Evolutionary conservation across 148 eudicot genomes (phyloP).

Genomic region (Limonium bicolor): DNA sequence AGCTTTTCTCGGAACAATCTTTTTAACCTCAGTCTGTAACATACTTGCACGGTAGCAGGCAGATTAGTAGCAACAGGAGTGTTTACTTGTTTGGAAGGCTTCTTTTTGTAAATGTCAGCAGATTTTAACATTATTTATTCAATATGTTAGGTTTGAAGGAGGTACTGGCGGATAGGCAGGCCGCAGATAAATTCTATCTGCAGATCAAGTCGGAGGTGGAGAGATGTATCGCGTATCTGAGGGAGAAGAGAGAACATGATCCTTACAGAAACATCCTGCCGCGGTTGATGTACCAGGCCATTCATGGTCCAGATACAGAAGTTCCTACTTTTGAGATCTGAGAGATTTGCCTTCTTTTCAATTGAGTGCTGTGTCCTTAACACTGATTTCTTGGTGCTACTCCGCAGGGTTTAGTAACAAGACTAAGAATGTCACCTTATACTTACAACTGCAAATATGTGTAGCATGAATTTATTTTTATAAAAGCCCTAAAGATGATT

Average conservation of each 20-base stretch:
- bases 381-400: too few relatives aligned
- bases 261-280: slow-evolving; percentile 23
- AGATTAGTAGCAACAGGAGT: slow-evolving; percentile 6
- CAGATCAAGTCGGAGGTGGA: slow-evolving; percentile 34
- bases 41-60: too few relatives aligned
- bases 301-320: slow-evolving; percentile 23
- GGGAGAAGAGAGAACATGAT: slow-evolving; percentile 31
- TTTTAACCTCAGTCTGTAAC: too few relatives aligned
- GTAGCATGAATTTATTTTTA: too few relatives aligned
- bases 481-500: too few relatives aligned
- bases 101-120: slow-evolving; percentile 23
- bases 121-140: neutral
- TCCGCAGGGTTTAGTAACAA: too few relatives aligned
- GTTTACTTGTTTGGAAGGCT: slow-evolving; percentile 32
- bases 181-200: slow-evolving; percentile 18
- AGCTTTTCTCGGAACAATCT: too few relatives aligned
- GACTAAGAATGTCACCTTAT: too few relatives aligned
- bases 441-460: too few relatives aligned
- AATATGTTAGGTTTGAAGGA: slow-evolving; percentile 10
- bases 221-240: slow-evolving; percentile 23
- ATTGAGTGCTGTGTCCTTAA: too few relatives aligned
- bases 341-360: too few relatives aligned
- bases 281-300: slow-evolving; percentile 23
- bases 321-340: slow-evolving; percentile 40
- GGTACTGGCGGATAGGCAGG: slow-evolving; percentile 18